Evolutionary conservation across 441 rosid species (phyloP), one percentile per base, ranked within the genome.

Genomic region (Populus hybrid): DNA sequence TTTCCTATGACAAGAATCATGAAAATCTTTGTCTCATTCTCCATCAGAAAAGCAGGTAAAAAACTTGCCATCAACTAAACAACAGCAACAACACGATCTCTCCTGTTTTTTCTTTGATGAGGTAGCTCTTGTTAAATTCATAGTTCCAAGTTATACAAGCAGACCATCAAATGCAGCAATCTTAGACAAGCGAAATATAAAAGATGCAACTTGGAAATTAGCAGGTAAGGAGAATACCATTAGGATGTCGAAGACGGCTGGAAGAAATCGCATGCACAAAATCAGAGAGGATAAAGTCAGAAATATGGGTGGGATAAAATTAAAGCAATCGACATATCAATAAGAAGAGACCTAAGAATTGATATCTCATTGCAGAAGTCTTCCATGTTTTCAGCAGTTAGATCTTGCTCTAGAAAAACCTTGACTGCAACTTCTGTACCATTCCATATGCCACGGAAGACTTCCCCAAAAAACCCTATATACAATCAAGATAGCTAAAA

Each of bases 401-500:
- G 89, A 87, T 97, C 98, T 83, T 97, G 99, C 92, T 95, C 98
- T 78, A 97, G 87, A 76, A 97, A 94, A 84, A 95, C 95, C 90
- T 97, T 97, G 83, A 93, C 90, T 26, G 99, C 99, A 40, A 97
- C 99, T 65, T 97, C 98, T 67, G 97, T 97, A 82, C 99, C 99
- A 78, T 93, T 95, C 99, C 99, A 97, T 64, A 90, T 72, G 16
- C 99, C 99, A 69, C 97, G 97, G 66, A 97, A 97, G 69, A 97
- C 99, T 90, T 97, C 99, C 71, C 99, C 99, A 4, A 97, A 97
- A 82, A 92, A 95, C 66, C 99, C 99, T 95, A 78, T 32, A 77
- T 59, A 24, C 6, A 73, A 67, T 50, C 54, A 81, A 78, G 21
- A 71, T 23, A 10, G 26, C 66, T 36, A 6, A 73, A 73, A 36